phyloP scores from a whole-genome alignment of 2,329 filamentous ascomycete genomes.

The Whalleya microplaca region DNA sequence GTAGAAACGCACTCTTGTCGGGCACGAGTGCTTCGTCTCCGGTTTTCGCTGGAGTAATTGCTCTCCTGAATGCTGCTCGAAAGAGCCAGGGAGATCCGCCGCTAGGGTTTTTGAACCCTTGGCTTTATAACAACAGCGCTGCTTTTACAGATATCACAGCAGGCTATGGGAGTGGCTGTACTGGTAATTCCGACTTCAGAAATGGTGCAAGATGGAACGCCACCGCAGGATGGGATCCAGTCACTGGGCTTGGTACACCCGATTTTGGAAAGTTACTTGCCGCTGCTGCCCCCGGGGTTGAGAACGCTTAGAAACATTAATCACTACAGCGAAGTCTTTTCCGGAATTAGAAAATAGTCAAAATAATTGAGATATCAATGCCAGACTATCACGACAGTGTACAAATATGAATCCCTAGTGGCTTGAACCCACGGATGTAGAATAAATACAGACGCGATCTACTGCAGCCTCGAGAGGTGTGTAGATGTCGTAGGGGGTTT shows the following conservation, averaged over 20 bases:
- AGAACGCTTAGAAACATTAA: constrained; percentile 21
- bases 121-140: constrained; percentile 38
- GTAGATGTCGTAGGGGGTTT: no score
- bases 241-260: constrained; percentile 39
- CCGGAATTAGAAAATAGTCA: no score
- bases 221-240: constrained; percentile 37
- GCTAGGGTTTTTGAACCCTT: constrained; percentile 38
- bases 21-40: constrained; percentile 44
- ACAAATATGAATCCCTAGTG: no score
- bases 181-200: constrained; percentile 28
- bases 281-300: constrained; percentile 33
- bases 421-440: no score
- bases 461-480: no score
- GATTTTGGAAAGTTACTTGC: constrained; percentile 33
- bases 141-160: constrained; percentile 37
- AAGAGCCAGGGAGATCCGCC: constrained; percentile 38
- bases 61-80: constrained; percentile 47
- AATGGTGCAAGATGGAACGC: constrained; percentile 38
- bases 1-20: constrained; percentile 30
- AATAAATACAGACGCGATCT: no score
- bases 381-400: no score
- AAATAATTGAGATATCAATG: no score
- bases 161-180: constrained; percentile 35
- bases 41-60: constrained; percentile 45
- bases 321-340: no score